Evolutionary conservation across 345 rosid genomes (phyloP).

Genomic region (Populus simonii): DNA sequence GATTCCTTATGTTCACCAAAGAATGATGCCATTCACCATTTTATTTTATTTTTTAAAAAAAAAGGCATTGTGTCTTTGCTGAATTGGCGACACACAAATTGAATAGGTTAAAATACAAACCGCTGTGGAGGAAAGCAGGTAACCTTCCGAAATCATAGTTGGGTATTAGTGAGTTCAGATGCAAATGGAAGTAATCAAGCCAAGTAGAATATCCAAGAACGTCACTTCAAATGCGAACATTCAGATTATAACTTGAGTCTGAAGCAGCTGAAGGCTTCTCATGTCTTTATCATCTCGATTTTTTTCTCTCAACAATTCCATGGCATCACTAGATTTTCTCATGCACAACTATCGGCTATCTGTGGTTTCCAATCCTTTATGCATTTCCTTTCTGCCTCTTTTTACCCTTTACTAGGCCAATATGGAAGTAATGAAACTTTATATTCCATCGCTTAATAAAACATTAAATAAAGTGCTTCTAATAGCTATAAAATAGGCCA

Average conservation of each 20-base stretch:
- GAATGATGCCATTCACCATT: too few relatives aligned
- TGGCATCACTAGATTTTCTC: background rate
- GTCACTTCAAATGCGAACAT: background rate
- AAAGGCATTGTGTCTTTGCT: background rate
- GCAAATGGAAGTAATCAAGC: background rate
- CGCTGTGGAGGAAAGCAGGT: background rate
- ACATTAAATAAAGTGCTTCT: background rate
- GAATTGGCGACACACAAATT: background rate
- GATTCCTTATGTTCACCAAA: too few relatives aligned
- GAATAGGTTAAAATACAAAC: background rate
- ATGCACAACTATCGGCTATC: background rate
- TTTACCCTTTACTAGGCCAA: background rate
- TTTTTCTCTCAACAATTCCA: background rate
- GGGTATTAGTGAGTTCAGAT: background rate
- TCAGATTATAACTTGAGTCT: background rate
- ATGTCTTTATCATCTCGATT: background rate
- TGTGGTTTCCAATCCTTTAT: background rate
- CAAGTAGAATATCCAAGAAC: background rate
- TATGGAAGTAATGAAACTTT: background rate
- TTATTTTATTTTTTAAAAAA: too few relatives aligned
- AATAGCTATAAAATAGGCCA: background rate
- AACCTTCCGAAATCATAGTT: slow-evolving; percentile 2
- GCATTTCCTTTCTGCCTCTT: background rate
- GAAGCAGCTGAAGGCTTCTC: background rate
- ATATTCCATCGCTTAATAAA: background rate